Conservation (phyloP, 169 alveolate species). For the Babesia bigemina region DNA sequence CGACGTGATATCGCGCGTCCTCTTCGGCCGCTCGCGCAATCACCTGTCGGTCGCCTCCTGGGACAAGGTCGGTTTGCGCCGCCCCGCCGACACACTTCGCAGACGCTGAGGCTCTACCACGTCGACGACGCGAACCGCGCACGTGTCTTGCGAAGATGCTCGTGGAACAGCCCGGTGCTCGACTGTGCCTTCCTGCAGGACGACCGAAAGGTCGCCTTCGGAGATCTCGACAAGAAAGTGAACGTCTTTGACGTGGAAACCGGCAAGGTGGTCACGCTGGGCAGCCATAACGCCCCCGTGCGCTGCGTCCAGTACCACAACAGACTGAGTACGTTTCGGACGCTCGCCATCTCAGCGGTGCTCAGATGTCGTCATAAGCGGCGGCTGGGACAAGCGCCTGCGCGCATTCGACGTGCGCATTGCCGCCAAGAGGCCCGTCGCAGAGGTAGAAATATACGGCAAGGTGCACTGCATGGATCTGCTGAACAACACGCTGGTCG, state of each 20-base stretch:
- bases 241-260: constrained; percentile 55
- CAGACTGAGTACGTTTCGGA: constrained; percentile 26
- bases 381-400: constrained; percentile 68
- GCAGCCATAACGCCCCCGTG: constrained; percentile 64
- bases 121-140: constrained; percentile 20
- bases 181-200: constrained; percentile 61
- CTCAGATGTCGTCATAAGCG: constrained; percentile 46
- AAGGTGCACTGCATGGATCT: constrained; percentile 69
- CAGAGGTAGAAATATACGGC: constrained; percentile 63
- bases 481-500: constrained; percentile 57
- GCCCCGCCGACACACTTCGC: not conserved
- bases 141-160: constrained; percentile 2
- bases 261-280: constrained; percentile 26
- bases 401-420: constrained; percentile 56
- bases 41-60: constrained; percentile 66
- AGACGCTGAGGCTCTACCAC: constrained; percentile 56
- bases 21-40: constrained; percentile 54
- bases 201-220: constrained; percentile 56
- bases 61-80: constrained; percentile 57
- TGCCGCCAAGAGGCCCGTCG: constrained; percentile 34
- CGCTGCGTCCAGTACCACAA: constrained; percentile 53
- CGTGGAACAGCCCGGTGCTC: constrained; percentile 51
- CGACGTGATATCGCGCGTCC: constrained; percentile 52
- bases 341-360: no score
- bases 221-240: constrained; percentile 50